Evolutionary conservation across 1,284 basidiomycete genomes (phyloP).

Genomic region (Cutaneotrichosporon cutaneum): DNA sequence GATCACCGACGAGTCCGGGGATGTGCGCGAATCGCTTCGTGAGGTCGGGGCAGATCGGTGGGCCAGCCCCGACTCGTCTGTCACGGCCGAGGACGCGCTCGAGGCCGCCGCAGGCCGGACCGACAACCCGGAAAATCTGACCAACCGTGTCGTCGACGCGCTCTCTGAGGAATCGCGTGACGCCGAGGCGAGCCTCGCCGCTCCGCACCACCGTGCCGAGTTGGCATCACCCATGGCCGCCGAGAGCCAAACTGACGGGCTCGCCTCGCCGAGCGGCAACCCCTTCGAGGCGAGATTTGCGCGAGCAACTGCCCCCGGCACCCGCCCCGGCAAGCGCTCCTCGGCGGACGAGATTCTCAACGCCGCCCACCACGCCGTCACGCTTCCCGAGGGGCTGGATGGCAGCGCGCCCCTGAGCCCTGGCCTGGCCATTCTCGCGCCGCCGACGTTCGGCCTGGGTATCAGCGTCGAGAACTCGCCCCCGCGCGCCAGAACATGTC

Average conservation of each 20-base stretch:
- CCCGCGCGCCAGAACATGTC: not conserved
- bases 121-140: constrained; percentile 73
- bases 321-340: not conserved
- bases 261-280: not conserved
- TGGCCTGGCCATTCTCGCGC: not conserved
- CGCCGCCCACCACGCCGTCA: not conserved
- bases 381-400: not conserved
- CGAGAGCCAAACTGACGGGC: not conserved
- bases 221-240: constrained; percentile 1
- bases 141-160: constrained; percentile 69
- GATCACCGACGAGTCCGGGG: constrained; percentile 38
- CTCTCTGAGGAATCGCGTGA: constrained; percentile 1
- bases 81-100: constrained; percentile 5
- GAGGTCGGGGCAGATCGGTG: constrained; percentile 34
- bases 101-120: constrained; percentile 59
- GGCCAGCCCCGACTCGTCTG: not conserved
- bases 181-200: not conserved
- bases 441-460: not conserved
- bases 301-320: not conserved
- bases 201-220: constrained; percentile 10
- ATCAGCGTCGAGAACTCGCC: not conserved
- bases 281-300: constrained; percentile 13
- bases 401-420: not conserved
- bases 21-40: constrained; percentile 41
- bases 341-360: not conserved